A percentile compares a stretch with the other conserved stretches of the same genome.
Evolutionary conservation across 2,329 filamentous ascomycete genomes (phyloP).

Genomic region (Aspergillus texensis): DNA sequence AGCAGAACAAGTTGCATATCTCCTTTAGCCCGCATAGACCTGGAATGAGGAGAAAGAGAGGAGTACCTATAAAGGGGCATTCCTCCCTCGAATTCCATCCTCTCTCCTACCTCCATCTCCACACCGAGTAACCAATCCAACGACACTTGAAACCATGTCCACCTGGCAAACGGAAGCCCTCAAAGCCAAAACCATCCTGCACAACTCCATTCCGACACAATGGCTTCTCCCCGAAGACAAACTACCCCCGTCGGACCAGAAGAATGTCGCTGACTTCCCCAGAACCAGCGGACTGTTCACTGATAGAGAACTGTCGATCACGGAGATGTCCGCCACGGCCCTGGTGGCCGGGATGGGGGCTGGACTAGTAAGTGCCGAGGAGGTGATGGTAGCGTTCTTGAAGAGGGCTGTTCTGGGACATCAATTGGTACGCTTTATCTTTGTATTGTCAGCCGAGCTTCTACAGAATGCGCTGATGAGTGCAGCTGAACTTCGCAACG

Average conservation of each 20-base stretch:
- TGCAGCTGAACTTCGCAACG: slow-evolving; percentile 39
- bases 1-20: not conserved
- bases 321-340: slow-evolving; percentile 44
- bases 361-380: slow-evolving; percentile 33
- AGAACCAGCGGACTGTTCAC: slow-evolving; percentile 53
- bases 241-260: slow-evolving; percentile 30
- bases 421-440: slow-evolving; percentile 25
- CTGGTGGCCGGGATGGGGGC: slow-evolving; percentile 32
- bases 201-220: slow-evolving; percentile 37
- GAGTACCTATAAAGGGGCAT: too few relatives aligned
- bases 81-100: too few relatives aligned
- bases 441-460: too few relatives aligned
- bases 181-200: slow-evolving; percentile 36
- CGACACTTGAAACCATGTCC: slow-evolving; percentile 20
- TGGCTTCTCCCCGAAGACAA: slow-evolving; percentile 35
- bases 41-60: not conserved
- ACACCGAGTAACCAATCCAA: not conserved
- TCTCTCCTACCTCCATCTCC: not conserved
- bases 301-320: slow-evolving; percentile 54
- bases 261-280: slow-evolving; percentile 35
- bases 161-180: slow-evolving; percentile 36
- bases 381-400: slow-evolving; percentile 36
- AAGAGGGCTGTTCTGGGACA: slow-evolving; percentile 38
- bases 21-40: not conserved
- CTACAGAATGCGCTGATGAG: not conserved